phyloP scores from a whole-genome alignment of 352 stramenopile species.

The Pythium myriotylum region DNA sequence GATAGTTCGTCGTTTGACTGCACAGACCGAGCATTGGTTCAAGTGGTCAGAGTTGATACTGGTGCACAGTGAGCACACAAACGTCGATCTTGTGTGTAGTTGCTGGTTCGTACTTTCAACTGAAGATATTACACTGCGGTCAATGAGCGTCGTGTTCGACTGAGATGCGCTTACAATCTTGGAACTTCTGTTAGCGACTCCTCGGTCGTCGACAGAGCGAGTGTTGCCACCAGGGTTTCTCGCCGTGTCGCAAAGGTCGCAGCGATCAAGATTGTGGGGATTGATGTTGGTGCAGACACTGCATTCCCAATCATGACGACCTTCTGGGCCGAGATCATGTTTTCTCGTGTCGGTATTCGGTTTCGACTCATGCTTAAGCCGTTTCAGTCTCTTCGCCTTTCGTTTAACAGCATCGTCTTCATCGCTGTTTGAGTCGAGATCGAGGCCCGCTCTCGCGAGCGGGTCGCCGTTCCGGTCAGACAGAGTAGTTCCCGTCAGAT shows the following conservation, averaged over 20 bases:
- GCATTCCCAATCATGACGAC: slow-evolving; percentile 33
- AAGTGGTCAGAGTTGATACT: slow-evolving; percentile 17
- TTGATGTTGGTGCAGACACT: slow-evolving; percentile 19
- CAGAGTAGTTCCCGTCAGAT: no score
- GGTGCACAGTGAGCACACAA: slow-evolving; percentile 17
- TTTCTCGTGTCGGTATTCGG: background rate
- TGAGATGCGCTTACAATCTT: slow-evolving; percentile 13
- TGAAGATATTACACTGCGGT: slow-evolving; percentile 5
- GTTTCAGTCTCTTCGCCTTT: background rate
- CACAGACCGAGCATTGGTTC: slow-evolving; percentile 21
- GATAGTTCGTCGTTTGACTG: slow-evolving; percentile 4
- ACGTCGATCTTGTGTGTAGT: background rate
- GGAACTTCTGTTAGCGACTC: background rate
- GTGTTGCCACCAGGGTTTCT: no score
- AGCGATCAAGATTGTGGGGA: slow-evolving; percentile 3
- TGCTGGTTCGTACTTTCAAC: background rate
- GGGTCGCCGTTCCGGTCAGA: no score
- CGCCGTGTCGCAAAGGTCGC: slow-evolving; percentile 17
- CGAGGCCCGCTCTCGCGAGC: no score
- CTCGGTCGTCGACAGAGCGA: background rate
- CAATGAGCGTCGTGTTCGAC: background rate
- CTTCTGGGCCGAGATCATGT: background rate
- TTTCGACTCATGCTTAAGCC: background rate
- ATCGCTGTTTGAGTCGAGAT: no score
- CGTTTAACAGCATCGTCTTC: no score